Evolutionary conservation across 208 protist species (phyloP).

Genomic region (Crithidia bombi): DNA sequence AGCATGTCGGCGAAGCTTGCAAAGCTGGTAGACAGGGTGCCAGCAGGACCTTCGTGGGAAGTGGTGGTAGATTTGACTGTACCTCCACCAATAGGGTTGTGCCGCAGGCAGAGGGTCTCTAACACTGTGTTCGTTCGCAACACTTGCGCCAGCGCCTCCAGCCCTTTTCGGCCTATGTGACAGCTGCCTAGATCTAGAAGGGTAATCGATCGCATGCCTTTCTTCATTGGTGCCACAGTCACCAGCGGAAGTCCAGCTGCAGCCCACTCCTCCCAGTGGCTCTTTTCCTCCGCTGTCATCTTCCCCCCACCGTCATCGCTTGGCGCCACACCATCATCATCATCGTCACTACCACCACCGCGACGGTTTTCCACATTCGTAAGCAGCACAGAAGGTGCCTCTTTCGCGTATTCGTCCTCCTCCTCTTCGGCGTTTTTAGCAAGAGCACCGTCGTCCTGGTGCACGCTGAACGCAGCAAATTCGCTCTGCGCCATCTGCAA

Average conservation of each 20-base stretch:
- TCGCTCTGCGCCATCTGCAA: constrained; percentile 15
- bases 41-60: constrained; percentile 20
- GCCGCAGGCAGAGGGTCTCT: constrained; percentile 64
- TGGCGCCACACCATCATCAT: neutral
- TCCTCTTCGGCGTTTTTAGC: constrained; percentile 28
- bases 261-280: constrained; percentile 24
- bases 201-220: constrained; percentile 59
- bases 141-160: constrained; percentile 50
- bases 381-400: constrained; percentile 36
- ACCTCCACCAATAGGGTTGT: constrained; percentile 67
- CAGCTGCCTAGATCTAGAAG: constrained; percentile 79
- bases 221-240: constrained; percentile 39
- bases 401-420: constrained; percentile 45
- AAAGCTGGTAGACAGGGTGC: constrained; percentile 51
- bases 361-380: constrained; percentile 36
- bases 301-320: constrained; percentile 20
- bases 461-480: neutral
- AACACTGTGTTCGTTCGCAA: constrained; percentile 64
- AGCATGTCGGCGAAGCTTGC: constrained; percentile 51
- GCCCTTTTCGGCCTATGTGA: constrained; percentile 55
- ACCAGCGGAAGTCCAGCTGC: constrained; percentile 19
- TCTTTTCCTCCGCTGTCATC: constrained; percentile 33
- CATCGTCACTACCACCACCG: constrained; percentile 12
- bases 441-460: neutral
- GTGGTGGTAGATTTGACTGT: constrained; percentile 13